Base-by-base conservation (phyloP, 1,139 yeast genomes). In the Komagataea norvegica region DNA sequence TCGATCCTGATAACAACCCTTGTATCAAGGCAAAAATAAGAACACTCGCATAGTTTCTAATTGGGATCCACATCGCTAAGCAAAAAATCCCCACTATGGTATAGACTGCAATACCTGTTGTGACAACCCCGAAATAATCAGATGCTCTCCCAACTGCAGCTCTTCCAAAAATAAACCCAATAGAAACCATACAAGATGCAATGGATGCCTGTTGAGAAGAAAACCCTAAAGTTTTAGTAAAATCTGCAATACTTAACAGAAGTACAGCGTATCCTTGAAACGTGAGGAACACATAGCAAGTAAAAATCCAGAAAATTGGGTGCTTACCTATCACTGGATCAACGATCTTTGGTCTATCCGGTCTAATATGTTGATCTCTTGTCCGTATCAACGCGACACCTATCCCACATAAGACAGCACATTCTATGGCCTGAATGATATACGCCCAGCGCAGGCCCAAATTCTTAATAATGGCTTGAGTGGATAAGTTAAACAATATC, bases 371-470 rank as follows among this genome's bases (percentile, higher is more conserved):
- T 11, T 37, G 30, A 15, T 45, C 42, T 37, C 55, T 43, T 6
- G 52, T 72, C 43, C 66, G 62, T 38, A 77, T 58, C 25, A 79
- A 54, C 11, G 67, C 29, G 16, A 67, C 52, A 10, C 67, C 62
- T 9, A 61, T 26, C 2, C 51, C 23, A 21, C 65, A 55, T 39
- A 68, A 54, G 11, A 50, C 50, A 0, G 66, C 60, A 36, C 66
- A 60, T 35, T 68, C 62, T 14, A 70, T 57, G 3, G 75, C 80
- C 33, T 72, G 68, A 62, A 74, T 68, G 40, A 87, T 62, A 41
- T 79, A 60, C 0, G 86, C 81, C 88, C 88, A 81, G 37, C 64
- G 78, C 45, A 77, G 67, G 2, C 79, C 75, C 5, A 74, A 65
- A 8, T 52, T 51, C 22, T 67, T 43, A 10, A 48, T 52, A 34